These are phyloP conservation scores for Phytopythium oedochilum DNA, from an alignment of 352 stramenopile genomes.

Conservation along the genomic window DNA sequence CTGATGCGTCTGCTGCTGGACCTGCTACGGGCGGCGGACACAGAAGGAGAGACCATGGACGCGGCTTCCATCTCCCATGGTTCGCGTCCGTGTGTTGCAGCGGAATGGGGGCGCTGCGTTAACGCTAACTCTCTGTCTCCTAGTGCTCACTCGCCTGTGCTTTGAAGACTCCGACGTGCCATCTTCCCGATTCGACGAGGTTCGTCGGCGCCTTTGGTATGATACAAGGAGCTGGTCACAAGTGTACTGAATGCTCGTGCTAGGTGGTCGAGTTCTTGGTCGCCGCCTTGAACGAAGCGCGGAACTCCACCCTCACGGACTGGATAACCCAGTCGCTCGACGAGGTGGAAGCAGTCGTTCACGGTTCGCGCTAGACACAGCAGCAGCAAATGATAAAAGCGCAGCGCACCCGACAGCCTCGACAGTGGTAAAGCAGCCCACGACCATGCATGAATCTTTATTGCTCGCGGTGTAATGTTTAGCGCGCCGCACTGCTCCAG, in stretches of 20 bases:
- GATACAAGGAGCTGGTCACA: too few species aligned
- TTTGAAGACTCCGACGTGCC: neutral
- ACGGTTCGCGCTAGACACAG: neutral
- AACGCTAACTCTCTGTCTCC: neutral
- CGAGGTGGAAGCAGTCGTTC: neutral
- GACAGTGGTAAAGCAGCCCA: too few species aligned
- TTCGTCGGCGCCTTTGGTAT: neutral
- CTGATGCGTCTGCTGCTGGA: neutral
- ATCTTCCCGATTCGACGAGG: neutral
- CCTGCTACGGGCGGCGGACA: neutral
- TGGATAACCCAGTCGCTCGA: neutral
- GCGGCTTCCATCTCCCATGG: slow-evolving; percentile 1
- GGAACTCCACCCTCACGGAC: neutral
- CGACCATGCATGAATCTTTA: neutral
- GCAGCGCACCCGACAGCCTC: too few species aligned
- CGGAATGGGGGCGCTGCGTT: neutral
- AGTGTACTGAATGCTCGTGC: too few species aligned
- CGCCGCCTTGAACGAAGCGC: neutral
- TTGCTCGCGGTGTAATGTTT: slow-evolving; percentile 4
- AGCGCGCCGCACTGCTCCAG: slow-evolving; percentile 5
- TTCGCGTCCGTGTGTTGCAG: neutral
- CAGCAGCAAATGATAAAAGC: too few species aligned
- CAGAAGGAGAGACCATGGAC: neutral
- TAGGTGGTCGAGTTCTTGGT: slow-evolving; percentile 3
- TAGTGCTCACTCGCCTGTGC: slow-evolving; percentile 1